phyloP scores from a whole-genome alignment of 2,329 filamentous ascomycete species.

The Metarhizium anisopliae region DNA sequence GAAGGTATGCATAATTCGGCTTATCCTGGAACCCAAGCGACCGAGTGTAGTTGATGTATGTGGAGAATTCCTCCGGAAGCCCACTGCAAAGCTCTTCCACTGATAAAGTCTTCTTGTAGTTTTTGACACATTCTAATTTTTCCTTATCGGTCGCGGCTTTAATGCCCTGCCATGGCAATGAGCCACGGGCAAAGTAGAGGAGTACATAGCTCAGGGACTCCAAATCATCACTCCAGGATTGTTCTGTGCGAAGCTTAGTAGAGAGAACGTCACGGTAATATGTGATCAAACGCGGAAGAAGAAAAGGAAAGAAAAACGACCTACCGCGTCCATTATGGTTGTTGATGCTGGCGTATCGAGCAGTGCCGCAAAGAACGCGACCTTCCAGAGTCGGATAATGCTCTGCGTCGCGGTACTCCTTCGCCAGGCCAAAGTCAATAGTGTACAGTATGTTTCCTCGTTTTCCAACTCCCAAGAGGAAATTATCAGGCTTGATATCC shows the following conservation, averaged over 20 bases:
- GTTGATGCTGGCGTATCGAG: neutral
- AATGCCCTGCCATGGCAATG: neutral
- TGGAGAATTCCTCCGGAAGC: conserved; percentile 67
- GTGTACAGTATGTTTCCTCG: conserved; percentile 98
- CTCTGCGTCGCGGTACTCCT: neutral
- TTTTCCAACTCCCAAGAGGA: conserved; percentile 98
- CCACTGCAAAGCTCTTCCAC: conserved; percentile 65
- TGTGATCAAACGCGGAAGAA: no score
- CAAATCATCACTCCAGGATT: neutral
- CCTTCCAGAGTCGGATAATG: neutral
- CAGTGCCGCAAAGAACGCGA: neutral
- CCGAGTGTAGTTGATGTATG: conserved; percentile 68
- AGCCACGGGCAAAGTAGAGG: neutral
- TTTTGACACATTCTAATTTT: conserved; percentile 35
- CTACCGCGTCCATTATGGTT: neutral
- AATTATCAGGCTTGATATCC: conserved; percentile 99
- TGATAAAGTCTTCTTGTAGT: conserved; percentile 37
- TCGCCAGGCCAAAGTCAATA: conserved; percentile 92
- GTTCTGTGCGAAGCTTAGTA: neutral
- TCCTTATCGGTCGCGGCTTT: conserved; percentile 42
- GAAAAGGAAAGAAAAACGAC: neutral
- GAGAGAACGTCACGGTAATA: neutral
- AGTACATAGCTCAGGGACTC: neutral
- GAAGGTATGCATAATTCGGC: conserved; percentile 67
- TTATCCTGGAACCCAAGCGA: conserved; percentile 67